Percentiles rank a stretch among this genome's conserved stretches.
Evolutionary conservation across 1,284 basidiomycete genomes (phyloP).

Genomic region (Leccinum pachyderme): DNA sequence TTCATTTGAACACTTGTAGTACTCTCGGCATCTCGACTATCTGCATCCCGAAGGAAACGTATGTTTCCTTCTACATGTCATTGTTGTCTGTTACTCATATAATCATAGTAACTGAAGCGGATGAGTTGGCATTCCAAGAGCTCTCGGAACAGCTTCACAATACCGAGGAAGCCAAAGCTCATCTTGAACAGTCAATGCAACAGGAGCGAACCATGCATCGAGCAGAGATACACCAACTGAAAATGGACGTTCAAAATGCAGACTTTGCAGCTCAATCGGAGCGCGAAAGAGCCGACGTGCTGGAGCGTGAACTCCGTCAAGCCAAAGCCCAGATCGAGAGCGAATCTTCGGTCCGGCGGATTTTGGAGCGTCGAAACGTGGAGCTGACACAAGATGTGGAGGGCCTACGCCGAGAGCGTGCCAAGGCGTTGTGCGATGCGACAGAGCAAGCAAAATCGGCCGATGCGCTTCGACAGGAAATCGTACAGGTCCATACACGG

Average conservation of each 20-base stretch:
- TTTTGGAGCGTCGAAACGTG: slow-evolving; percentile 64
- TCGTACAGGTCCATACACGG: slow-evolving; percentile 59
- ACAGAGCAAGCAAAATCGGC: slow-evolving; percentile 62
- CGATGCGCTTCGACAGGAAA: slow-evolving; percentile 68
- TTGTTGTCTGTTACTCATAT: slow-evolving; percentile 8
- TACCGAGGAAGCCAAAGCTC: slow-evolving; percentile 50
- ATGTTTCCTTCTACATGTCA: slow-evolving; percentile 30
- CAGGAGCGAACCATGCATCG: slow-evolving; percentile 54
- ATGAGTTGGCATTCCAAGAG: slow-evolving; percentile 69
- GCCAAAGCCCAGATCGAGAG: slow-evolving; percentile 61
- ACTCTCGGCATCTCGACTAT: slow-evolving; percentile 67
- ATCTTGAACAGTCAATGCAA: slow-evolving; percentile 52
- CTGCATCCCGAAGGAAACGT: slow-evolving; percentile 67
- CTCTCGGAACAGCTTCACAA: slow-evolving; percentile 61
- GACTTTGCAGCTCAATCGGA: slow-evolving; percentile 42
- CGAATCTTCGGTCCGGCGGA: slow-evolving; percentile 54
- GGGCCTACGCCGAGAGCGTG: slow-evolving; percentile 55
- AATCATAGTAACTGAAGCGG: slow-evolving; percentile 57
- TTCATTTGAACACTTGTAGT: slow-evolving; percentile 37
- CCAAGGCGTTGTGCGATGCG: slow-evolving; percentile 65
- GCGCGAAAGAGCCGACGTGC: slow-evolving; percentile 46
- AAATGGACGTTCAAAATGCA: slow-evolving; percentile 40
- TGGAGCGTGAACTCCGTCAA: slow-evolving; percentile 66
- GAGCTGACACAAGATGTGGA: slow-evolving; percentile 63
- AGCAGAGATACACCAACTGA: slow-evolving; percentile 54